Conservation (phyloP, 768 basidiomycete species). For the Collybia mongolica region DNA sequence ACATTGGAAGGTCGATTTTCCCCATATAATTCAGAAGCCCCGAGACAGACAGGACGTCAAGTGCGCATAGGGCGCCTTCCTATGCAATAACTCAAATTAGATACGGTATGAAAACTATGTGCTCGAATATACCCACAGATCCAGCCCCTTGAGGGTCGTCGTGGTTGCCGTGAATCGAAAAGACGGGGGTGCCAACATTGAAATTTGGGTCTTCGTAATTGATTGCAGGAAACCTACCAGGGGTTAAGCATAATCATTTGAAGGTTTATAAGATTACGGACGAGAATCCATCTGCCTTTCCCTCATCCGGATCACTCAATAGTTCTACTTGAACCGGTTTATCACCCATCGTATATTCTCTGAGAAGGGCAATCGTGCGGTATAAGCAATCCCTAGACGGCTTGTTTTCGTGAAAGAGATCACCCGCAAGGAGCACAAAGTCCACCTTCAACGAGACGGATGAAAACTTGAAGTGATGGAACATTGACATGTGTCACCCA, state of each 20-base stretch:
- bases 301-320: constrained; percentile 89
- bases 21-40: constrained; percentile 98
- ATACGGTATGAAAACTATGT: not conserved
- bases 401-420: constrained; percentile 97
- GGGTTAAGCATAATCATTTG: constrained; percentile 3
- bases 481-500: constrained; percentile 32
- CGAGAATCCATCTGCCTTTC: constrained; percentile 83
- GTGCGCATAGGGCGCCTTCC: constrained; percentile 94
- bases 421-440: constrained; percentile 92
- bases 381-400: constrained; percentile 90
- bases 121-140: constrained; percentile 50
- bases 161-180: constrained; percentile 99
- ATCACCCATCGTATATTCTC: constrained; percentile 89
- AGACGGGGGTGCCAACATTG: constrained; percentile 94
- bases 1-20: constrained; percentile 83
- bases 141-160: constrained; percentile 98
- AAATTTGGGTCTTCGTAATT: constrained; percentile 98
- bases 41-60: constrained; percentile 91
- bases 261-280: constrained; percentile 35
- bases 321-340: constrained; percentile 90
- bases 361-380: constrained; percentile 82
- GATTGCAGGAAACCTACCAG: constrained; percentile 83
- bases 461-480: constrained; percentile 2
- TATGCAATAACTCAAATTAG: constrained; percentile 24
- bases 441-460: constrained; percentile 64